Conservation (phyloP, 2,329 filamentous ascomycete species). For the Mollisia scopiformis region DNA sequence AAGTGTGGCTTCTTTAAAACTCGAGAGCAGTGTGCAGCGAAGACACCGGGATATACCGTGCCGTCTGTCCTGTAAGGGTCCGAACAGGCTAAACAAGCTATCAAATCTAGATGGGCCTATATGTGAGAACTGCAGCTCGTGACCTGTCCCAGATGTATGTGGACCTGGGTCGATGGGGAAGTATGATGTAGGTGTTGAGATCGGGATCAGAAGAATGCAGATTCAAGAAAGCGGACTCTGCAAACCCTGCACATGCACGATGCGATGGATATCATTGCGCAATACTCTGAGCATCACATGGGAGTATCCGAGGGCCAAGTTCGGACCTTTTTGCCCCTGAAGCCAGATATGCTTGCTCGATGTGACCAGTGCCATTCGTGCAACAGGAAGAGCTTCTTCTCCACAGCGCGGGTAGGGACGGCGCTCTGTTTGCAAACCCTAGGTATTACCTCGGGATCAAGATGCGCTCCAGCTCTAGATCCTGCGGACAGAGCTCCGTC, state of each 20-base stretch:
- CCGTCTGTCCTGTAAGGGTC: background rate
- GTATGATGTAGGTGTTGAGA: background rate
- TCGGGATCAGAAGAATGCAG: background rate
- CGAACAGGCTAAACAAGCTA: background rate
- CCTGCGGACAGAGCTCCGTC: background rate
- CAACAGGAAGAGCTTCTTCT: background rate
- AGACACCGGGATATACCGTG: no score
- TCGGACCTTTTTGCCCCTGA: background rate
- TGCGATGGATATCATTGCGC: background rate
- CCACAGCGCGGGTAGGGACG: background rate
- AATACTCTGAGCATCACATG: conserved; percentile 9
- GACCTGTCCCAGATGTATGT: background rate
- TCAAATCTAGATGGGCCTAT: background rate
- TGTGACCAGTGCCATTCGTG: conserved; percentile 1
- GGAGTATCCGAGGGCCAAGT: background rate
- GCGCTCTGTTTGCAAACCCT: background rate
- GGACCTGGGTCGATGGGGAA: background rate
- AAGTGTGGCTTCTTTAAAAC: no score
- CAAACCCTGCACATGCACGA: background rate
- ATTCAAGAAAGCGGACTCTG: background rate
- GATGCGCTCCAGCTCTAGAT: background rate
- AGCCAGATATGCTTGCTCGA: background rate
- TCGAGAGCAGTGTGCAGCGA: no score
- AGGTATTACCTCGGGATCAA: no score
- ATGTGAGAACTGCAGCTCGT: background rate